phyloP scores from a whole-genome alignment of 129 eudicot genomes.

The Tagetes patula region DNA sequence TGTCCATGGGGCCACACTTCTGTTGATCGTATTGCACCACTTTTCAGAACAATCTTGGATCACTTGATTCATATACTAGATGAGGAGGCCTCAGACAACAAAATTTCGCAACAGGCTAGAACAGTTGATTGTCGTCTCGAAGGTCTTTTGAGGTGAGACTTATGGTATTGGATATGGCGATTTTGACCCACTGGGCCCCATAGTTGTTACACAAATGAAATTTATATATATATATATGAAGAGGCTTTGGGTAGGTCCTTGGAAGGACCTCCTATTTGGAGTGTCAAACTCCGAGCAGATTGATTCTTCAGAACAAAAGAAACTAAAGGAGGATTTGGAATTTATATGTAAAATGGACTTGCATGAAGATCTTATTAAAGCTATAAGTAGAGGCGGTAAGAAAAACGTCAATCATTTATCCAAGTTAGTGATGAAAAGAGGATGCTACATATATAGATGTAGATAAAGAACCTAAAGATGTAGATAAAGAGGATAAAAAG shows the following conservation, averaged over 20 bases:
- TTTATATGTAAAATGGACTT: slow-evolving; percentile 25
- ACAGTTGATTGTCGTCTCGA: slow-evolving; percentile 58
- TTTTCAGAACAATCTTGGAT: slow-evolving; percentile 58
- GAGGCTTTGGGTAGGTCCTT: slow-evolving; percentile 77
- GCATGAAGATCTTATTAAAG: slow-evolving; percentile 38
- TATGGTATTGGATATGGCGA: background rate
- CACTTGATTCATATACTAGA: slow-evolving; percentile 36
- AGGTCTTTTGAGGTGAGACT: slow-evolving; percentile 56
- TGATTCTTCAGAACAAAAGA: slow-evolving; percentile 36
- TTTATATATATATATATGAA: slow-evolving; percentile 53
- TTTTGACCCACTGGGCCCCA: slow-evolving; percentile 9
- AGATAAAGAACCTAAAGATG: background rate
- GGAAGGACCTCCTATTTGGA: slow-evolving; percentile 70
- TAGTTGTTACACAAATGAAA: background rate
- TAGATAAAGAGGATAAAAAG: slow-evolving; percentile 13
- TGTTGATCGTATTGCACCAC: slow-evolving; percentile 77
- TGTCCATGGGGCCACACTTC: slow-evolving; percentile 57
- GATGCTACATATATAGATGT: slow-evolving; percentile 51
- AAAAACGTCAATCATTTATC: slow-evolving; percentile 36
- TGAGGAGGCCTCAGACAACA: slow-evolving; percentile 54
- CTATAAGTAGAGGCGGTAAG: slow-evolving; percentile 37
- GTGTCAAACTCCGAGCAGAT: slow-evolving; percentile 46
- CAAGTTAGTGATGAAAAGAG: slow-evolving; percentile 48
- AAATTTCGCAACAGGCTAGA: slow-evolving; percentile 55
- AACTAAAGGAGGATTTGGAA: slow-evolving; percentile 39